Percentiles rank a stretch among this genome's conserved stretches.
These are phyloP conservation scores for Gonium pectorale DNA, from an alignment of 139 green algal genomes.

Conservation along the genomic window DNA sequence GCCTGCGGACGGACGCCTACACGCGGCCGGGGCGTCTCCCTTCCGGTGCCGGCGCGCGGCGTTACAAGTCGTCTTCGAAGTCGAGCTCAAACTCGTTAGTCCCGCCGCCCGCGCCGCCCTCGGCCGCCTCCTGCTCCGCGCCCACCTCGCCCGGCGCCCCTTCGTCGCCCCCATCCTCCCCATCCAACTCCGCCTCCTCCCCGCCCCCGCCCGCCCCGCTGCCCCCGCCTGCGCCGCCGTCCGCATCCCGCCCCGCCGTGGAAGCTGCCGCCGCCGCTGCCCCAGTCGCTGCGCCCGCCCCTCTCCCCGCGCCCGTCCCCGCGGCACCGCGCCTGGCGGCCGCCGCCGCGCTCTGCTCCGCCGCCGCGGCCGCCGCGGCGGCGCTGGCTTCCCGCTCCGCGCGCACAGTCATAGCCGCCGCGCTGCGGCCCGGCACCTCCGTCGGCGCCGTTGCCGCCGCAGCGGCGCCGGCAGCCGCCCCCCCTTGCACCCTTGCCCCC, in stretches of 20 bases:
- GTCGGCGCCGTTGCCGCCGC: too few species aligned
- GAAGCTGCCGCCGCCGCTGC: not conserved
- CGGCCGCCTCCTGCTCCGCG: constrained; percentile 12
- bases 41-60: too few species aligned
- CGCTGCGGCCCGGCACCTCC: not conserved
- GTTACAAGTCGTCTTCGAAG: constrained; percentile 34
- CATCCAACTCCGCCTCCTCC: not conserved
- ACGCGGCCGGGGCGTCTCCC: too few species aligned
- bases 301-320: not conserved
- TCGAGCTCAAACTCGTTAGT: constrained; percentile 45
- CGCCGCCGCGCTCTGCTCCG: not conserved
- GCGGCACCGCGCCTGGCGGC: not conserved
- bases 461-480: too few species aligned
- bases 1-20: too few species aligned
- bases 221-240: not conserved
- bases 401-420: not conserved
- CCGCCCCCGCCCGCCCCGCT: too few species aligned
- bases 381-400: not conserved
- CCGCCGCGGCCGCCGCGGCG: not conserved
- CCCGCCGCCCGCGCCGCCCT: constrained; percentile 19
- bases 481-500: too few species aligned
- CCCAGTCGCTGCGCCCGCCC: not conserved
- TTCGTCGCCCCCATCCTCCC: not conserved
- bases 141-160: not conserved
- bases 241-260: not conserved